These are phyloP conservation scores for Ambrosia hybrid DNA, from an alignment of 140 eudicot species.

Conservation along the genomic window DNA sequence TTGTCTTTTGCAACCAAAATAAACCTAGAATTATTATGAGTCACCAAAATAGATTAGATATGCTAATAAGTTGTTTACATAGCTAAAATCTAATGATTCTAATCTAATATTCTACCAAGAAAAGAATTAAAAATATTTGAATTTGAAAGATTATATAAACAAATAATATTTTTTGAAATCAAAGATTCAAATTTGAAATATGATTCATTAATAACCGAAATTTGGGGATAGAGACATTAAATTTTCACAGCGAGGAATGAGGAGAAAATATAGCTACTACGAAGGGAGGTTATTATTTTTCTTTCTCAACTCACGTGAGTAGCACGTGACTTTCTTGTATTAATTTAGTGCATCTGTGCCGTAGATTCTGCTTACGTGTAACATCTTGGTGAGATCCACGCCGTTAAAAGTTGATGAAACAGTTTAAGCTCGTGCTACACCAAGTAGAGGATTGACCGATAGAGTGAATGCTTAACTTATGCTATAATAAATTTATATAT, in stretches of 20 bases:
- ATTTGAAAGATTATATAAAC: conserved; percentile 11
- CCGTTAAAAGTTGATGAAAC: conserved; percentile 20
- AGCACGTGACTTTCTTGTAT: conserved; percentile 24
- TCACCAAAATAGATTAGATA: no score
- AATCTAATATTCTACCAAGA: no score
- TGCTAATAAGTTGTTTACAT: no score
- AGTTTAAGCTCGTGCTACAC: conserved; percentile 7
- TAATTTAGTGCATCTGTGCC: neutral
- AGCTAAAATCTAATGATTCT: no score
- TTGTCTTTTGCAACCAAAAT: no score
- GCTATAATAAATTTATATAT: neutral
- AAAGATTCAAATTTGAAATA: conserved; percentile 33
- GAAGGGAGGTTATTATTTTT: neutral
- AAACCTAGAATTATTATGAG: no score
- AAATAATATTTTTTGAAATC: neutral
- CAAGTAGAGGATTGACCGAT: conserved; percentile 6
- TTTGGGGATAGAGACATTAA: conserved; percentile 25
- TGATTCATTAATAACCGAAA: neutral
- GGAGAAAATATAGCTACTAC: conserved; percentile 25
- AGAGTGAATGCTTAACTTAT: neutral
- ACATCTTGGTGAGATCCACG: neutral
- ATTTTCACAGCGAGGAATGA: conserved; percentile 39
- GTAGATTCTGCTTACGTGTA: conserved; percentile 29
- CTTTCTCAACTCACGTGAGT: conserved; percentile 30
- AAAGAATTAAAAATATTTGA: neutral